Evolutionary conservation across 306 rosid species (phyloP), one percentile per base, ranked within the genome.

Genomic region (Vicia faba): DNA sequence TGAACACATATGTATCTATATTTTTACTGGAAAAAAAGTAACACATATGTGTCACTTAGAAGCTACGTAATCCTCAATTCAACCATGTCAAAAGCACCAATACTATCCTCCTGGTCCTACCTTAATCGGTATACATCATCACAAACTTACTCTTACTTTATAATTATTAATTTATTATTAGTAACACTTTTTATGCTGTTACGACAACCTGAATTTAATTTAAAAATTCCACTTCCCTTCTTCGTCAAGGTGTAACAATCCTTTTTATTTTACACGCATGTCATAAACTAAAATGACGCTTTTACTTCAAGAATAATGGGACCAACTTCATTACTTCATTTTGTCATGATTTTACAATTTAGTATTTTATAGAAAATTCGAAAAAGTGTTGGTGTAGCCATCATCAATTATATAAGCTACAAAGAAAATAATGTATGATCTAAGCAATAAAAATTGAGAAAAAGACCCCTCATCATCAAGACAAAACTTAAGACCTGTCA

Each of bases 401-500:
- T 75, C 69, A 77, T 75, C 70, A 74, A 80, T 69, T 23, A 73
- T 40, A 63, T 40, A 63, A 65, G 61, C 78, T 11, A 40, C 49
- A 15, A 35, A 56, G 2, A 20, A 19, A 58, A 84, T 58, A 68
- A 75, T 64, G 81, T 79, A 70, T 23, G 62, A 18, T 78, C 63
- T 60, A 84, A 86, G 96, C 96, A 86, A 86, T 59, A 73, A 68
- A 33, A 44, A 55, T 44, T 33, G 43, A 64, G 61, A 68, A n/a
- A 64, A 6, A 53, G 41, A 57, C 61, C 54, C 66, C 71, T 64
- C 71, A 75, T 64, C 75, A 64, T 80, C 78, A 83, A 77, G 69
- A 63, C 67, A 77, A 64, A n/a, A 68, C 46, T 68, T 14, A 81
- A 70, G 70, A 63, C 43, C 72, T 59, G 39, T 45, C 64, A n/a